Percentiles rank a stretch among this genome's conserved stretches.
phyloP scores from a whole-genome alignment of 2,329 filamentous ascomycete species.

The Phialophora expanda region DNA sequence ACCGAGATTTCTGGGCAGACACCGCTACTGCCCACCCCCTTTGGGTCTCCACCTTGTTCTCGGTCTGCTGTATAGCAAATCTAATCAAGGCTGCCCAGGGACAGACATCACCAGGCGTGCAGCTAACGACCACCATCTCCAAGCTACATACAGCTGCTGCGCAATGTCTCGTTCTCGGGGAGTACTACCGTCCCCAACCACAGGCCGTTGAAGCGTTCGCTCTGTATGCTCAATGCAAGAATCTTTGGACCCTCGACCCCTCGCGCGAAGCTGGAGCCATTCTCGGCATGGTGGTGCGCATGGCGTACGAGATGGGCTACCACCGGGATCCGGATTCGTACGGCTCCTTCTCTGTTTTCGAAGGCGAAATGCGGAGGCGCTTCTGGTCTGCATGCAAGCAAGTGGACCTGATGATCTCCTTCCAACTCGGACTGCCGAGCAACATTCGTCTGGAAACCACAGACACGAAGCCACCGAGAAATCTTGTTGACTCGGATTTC shows the following conservation, averaged over 20 bases:
- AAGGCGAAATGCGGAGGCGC: slow-evolving; percentile 60
- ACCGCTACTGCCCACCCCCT: slow-evolving; percentile 54
- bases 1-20: slow-evolving; percentile 59
- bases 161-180: slow-evolving; percentile 62
- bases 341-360: slow-evolving; percentile 55
- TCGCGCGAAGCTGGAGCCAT: slow-evolving; percentile 61
- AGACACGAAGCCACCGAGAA: slow-evolving; percentile 64
- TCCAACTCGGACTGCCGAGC: slow-evolving; percentile 68
- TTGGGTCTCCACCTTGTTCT: slow-evolving; percentile 59
- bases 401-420: slow-evolving; percentile 65
- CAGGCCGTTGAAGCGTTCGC: slow-evolving; percentile 35
- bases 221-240: slow-evolving; percentile 59
- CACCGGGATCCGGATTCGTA: slow-evolving; percentile 56
- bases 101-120: slow-evolving; percentile 51
- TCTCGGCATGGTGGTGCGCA: slow-evolving; percentile 60
- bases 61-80: slow-evolving; percentile 51
- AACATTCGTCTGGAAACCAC: slow-evolving; percentile 65
- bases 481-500: slow-evolving; percentile 67
- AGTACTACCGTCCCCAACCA: slow-evolving; percentile 35
- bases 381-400: slow-evolving; percentile 54
- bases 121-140: slow-evolving; percentile 50
- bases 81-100: slow-evolving; percentile 10
- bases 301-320: slow-evolving; percentile 67
- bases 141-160: slow-evolving; percentile 43
- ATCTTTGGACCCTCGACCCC: slow-evolving; percentile 58